Evolutionary conservation across 257 asterid species (phyloP), one percentile per base, ranked within the genome.

Genomic region (Buddleja alternifolia): DNA sequence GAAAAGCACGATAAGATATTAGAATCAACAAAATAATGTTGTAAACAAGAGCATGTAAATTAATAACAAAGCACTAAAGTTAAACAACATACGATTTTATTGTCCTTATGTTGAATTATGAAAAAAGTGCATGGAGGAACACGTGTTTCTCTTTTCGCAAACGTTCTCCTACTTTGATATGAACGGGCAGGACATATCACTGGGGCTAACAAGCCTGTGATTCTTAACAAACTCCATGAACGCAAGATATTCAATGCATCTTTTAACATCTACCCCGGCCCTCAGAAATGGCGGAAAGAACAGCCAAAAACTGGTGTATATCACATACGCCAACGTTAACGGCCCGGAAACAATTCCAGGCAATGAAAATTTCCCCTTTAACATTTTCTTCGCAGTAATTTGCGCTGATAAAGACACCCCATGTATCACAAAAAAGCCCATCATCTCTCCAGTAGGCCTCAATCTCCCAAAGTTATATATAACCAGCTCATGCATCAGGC

Each of bases 401-500:
- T 88, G 92, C 44, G 58, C 10, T 8, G 71, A 64, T 50, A 83
- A 8, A 39, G 75, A 66, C 29, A 60, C 57, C 32, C 92, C 92
- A 19, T 85, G 89, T 25, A 85, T 3, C 20, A 85, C 16, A 7
- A 83, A 88, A 64, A 77, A 88, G 10, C 70, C 70, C 37, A 66
- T 64, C 45, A 80, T 76, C 37, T 77, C 74, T 0, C 95, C 88
- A 0, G 60, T 78, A 7, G 95, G 89, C 23, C 50, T 74, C 78
- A 25, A 29, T 15, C 88, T 71, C 8, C 84, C 84, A 14, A 88
- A 46, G 60, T 77, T 72, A 25, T 81, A 88, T 17, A 85, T 77
- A 21, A 88, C 72, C 32, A 85, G 73, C 68, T 88, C 95, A 16
- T 88, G 95, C 95, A 85, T 85, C 11, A 88, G 4, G 14, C 95